Evolutionary conservation across 2,329 filamentous ascomycete genomes (phyloP).

Genomic region (Aspergillus floridensis): DNA sequence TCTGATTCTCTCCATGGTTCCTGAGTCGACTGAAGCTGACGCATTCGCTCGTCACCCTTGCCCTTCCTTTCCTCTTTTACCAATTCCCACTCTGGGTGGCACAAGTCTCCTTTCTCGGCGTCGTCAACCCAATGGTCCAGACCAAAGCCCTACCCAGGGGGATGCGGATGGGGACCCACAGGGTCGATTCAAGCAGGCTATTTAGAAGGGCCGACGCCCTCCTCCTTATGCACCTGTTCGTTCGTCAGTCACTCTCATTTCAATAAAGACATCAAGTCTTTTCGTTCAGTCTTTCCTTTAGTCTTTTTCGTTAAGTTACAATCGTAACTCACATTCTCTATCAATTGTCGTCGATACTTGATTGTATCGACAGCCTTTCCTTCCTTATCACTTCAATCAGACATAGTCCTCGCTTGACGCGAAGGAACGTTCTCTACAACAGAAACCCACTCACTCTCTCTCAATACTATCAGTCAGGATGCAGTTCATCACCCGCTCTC

Average conservation of each 20-base stretch:
- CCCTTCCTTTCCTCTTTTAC: not conserved
- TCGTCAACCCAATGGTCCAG: not conserved
- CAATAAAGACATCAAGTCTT: not conserved
- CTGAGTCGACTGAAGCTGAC: not conserved
- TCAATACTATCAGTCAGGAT: slow-evolving; percentile 18
- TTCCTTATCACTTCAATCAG: not conserved
- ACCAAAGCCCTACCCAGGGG: not conserved
- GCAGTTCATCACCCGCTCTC: slow-evolving; percentile 28
- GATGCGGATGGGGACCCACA: not conserved
- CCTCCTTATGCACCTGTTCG: not conserved
- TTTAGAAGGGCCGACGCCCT: not conserved
- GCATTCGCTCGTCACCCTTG: not conserved
- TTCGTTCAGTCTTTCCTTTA: no score
- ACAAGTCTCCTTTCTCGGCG: not conserved
- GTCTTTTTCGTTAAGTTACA: not conserved
- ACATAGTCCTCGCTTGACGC: slow-evolving; percentile 12
- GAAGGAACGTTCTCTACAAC: slow-evolving; percentile 4
- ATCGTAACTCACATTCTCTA: not conserved
- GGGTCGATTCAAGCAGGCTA: not conserved
- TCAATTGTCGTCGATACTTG: not conserved
- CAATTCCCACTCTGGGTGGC: not conserved
- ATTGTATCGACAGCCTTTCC: not conserved
- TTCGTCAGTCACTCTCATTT: not conserved
- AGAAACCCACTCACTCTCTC: not conserved
- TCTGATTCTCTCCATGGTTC: not conserved